phyloP scores from a whole-genome alignment of 345 rosid species.

The Corymbia maculata region DNA sequence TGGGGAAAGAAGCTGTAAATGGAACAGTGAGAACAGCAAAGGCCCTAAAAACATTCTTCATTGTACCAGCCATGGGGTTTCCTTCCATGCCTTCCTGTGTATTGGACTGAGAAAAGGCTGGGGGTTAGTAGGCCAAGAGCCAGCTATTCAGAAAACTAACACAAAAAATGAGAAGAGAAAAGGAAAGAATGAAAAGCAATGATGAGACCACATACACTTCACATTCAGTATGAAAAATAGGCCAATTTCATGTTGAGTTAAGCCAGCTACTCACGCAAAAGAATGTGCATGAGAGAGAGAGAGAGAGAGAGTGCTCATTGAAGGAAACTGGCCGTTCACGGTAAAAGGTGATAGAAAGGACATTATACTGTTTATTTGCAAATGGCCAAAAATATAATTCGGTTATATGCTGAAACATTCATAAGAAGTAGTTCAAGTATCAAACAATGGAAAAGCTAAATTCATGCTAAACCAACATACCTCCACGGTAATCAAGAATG shows the following conservation, averaged over 20 bases:
- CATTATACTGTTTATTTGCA: not conserved
- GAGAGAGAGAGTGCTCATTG: not conserved
- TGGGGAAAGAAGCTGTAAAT: constrained; percentile 62
- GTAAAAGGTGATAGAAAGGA: not conserved
- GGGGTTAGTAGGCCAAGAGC: not conserved
- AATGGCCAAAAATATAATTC: not conserved
- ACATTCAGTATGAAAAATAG: not conserved
- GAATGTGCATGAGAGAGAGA: not conserved
- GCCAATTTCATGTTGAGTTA: not conserved
- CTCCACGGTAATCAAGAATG: constrained; percentile 78
- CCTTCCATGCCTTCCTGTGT: constrained; percentile 94
- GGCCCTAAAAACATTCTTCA: constrained; percentile 49
- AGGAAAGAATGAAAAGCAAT: not conserved
- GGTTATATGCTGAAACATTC: not conserved
- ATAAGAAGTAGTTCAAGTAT: not conserved
- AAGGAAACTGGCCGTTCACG: not conserved
- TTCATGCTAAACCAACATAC: constrained; percentile 16
- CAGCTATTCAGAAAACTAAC: not conserved
- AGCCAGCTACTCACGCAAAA: not conserved
- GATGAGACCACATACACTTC: not conserved
- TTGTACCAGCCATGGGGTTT: constrained; percentile 42
- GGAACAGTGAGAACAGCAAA: constrained; percentile 67
- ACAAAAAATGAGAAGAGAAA: not conserved
- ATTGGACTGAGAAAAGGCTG: constrained; percentile 36
- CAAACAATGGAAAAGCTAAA: not conserved